Base-by-base conservation (phyloP, 106 monocot genomes). In the Iris macrosiphon region DNA sequence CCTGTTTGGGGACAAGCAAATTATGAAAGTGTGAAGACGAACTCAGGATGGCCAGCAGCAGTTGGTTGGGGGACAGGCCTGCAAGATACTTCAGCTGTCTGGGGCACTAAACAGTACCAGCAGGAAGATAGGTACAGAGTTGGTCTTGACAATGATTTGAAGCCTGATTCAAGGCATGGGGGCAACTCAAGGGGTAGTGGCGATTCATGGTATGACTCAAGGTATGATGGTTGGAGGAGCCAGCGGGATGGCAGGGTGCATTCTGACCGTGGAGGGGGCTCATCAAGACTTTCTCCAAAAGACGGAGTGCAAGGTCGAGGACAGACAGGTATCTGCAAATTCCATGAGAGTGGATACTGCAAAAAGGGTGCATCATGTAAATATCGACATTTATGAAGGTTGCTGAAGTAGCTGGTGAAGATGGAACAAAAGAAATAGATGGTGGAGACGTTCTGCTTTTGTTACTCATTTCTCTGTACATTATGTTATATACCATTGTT, bases 281-380 rank as follows among this genome's bases (percentile, higher is more conserved):
- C 67, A 25, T 68, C 75, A 9, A 23, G 68, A 40, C 47, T 35
- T 16, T 25, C 62, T 24, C 26, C 66, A 4, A 60, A 66, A 62
- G 78, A 69, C 31, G 67, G 73, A 27, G 64, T 49, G 0, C 67
- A 63, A 61, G 79, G 70, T 24, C 73, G 70, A 37, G 64, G 51
- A 0, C 66, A 60, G 48, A 46, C 40, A 21, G 79, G 76, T 19
- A 50, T 92, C 3, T 92, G 92, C 61, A 82, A 62, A 31, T 92
- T 70, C 64, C 51, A 82, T 59, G 86, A 92, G 51, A 76, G 44
- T 21, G 92, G 92, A 10, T 56, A 74, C 58, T 92, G 92, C 82
- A 86, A 71, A 67, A 92, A 77, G 68, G 92, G 92, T 14, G 37
- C 70, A 12, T 61, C 69, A 1, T 92, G 92, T 64, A 79, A 82